phyloP scores from a whole-genome alignment of 176 grass and related monocot species.

The Lolium multiflorum region DNA sequence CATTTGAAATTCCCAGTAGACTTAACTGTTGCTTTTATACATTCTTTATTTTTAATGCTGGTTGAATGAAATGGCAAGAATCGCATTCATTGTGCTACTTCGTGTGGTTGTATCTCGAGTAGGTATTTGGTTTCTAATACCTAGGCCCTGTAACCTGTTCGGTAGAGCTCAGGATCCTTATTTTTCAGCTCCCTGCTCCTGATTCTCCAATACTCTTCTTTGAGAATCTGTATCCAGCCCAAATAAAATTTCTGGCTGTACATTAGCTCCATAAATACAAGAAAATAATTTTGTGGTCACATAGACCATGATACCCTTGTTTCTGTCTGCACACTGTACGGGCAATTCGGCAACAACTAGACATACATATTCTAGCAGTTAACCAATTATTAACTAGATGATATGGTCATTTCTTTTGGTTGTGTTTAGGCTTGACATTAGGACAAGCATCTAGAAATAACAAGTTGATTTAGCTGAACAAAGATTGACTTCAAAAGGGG shows the following conservation, averaged over 20 bases:
- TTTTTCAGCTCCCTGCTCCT: background rate
- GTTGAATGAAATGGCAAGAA: slow-evolving; percentile 1
- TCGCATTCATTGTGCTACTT: slow-evolving; percentile 7
- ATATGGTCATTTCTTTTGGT: background rate
- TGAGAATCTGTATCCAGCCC: background rate
- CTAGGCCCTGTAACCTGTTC: background rate
- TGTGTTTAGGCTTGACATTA: background rate
- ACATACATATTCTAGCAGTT: background rate
- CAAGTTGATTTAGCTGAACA: background rate
- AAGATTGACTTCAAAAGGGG: background rate
- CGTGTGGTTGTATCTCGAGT: background rate
- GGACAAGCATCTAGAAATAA: background rate
- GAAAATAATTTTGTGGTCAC: background rate
- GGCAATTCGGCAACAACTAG: background rate
- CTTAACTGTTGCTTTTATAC: background rate
- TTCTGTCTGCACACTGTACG: background rate
- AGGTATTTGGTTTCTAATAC: slow-evolving; percentile 26
- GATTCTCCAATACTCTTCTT: background rate
- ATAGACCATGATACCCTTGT: background rate
- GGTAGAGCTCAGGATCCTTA: background rate
- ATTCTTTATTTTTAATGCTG: background rate
- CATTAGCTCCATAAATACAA: background rate
- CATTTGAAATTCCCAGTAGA: background rate
- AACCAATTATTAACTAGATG: background rate
- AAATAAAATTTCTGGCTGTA: background rate